These are phyloP conservation scores for Uronychia binucleata DNA, from an alignment of 73 alveolate species.

Conservation along the genomic window DNA sequence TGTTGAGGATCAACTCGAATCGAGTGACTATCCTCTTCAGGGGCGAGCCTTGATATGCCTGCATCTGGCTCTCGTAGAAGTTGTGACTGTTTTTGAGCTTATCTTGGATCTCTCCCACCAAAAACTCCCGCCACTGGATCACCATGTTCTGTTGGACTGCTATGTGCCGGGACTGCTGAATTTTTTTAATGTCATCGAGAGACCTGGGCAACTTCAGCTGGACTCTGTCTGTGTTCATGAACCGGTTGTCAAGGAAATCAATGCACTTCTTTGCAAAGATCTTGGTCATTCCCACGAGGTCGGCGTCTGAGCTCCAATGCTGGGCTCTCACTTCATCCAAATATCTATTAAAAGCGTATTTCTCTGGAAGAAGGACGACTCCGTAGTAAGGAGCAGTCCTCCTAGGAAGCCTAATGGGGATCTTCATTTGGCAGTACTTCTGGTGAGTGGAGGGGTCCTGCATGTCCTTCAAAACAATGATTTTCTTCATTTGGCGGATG, in stretches of 20 bases:
- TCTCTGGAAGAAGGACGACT: slow-evolving; percentile 51
- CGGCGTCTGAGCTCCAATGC: slow-evolving; percentile 63
- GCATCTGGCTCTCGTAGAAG: slow-evolving; percentile 80
- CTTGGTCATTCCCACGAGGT: slow-evolving; percentile 60
- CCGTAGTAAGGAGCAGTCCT: slow-evolving; percentile 68
- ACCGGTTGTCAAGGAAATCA: slow-evolving; percentile 58
- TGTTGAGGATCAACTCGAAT: slow-evolving; percentile 82
- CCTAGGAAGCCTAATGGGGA: slow-evolving; percentile 63
- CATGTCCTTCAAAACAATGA: slow-evolving; percentile 89
- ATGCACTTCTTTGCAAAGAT: slow-evolving; percentile 62
- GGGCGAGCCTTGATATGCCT: slow-evolving; percentile 73
- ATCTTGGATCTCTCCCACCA: slow-evolving; percentile 76
- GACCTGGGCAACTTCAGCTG: slow-evolving; percentile 58
- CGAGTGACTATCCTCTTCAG: slow-evolving; percentile 82
- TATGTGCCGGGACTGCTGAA: slow-evolving; percentile 53
- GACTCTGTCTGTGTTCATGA: slow-evolving; percentile 50
- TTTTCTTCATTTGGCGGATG: slow-evolving; percentile 93
- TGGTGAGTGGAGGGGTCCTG: slow-evolving; percentile 81
- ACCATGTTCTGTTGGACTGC: slow-evolving; percentile 61
- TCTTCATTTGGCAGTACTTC: slow-evolving; percentile 69
- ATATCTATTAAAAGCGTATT: slow-evolving; percentile 25
- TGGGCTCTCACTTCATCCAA: slow-evolving; percentile 8
- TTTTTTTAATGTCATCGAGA: slow-evolving; percentile 46
- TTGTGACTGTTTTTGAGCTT: slow-evolving; percentile 80
- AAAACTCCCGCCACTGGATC: slow-evolving; percentile 74